Conservation (phyloP, 2,329 filamentous ascomycete genomes). For the Penicillium sp. region DNA sequence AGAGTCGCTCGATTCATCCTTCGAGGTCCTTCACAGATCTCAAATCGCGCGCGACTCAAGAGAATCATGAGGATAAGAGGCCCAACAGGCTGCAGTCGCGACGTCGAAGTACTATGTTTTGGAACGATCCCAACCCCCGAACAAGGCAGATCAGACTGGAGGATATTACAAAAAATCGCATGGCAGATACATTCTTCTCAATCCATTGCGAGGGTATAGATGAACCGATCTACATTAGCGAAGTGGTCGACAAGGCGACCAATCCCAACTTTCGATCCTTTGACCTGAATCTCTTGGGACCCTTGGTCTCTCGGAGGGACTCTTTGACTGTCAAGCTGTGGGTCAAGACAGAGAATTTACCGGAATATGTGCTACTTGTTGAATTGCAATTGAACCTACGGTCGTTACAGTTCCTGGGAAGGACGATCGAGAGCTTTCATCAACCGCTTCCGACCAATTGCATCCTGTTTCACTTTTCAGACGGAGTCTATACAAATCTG, state of each 20-base stretch:
- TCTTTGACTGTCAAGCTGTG: slow-evolving; percentile 70
- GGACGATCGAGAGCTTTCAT: slow-evolving; percentile 60
- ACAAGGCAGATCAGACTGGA: slow-evolving; percentile 73
- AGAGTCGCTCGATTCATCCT: slow-evolving; percentile 51
- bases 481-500: slow-evolving; percentile 79
- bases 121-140: slow-evolving; percentile 59
- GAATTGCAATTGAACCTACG: slow-evolving; percentile 70
- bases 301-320: slow-evolving; percentile 64
- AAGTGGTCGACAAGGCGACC: slow-evolving; percentile 73
- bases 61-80: slow-evolving; percentile 17
- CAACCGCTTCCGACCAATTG: slow-evolving; percentile 77
- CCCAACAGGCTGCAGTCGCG: slow-evolving; percentile 31
- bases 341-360: slow-evolving; percentile 58
- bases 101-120: slow-evolving; percentile 61
- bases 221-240: slow-evolving; percentile 86
- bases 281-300: slow-evolving; percentile 64
- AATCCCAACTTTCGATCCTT: slow-evolving; percentile 90
- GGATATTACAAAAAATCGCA: slow-evolving; percentile 64
- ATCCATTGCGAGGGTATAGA: slow-evolving; percentile 65
- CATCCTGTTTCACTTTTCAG: slow-evolving; percentile 77
- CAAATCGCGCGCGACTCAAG: slow-evolving; percentile 25
- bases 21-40: slow-evolving; percentile 60
- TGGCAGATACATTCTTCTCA: slow-evolving; percentile 88
- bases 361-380: slow-evolving; percentile 63
- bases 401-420: slow-evolving; percentile 75